Evolutionary conservation across 371 early-diverging fungal genomes (phyloP).

Genomic region (Mortierella sp.): DNA sequence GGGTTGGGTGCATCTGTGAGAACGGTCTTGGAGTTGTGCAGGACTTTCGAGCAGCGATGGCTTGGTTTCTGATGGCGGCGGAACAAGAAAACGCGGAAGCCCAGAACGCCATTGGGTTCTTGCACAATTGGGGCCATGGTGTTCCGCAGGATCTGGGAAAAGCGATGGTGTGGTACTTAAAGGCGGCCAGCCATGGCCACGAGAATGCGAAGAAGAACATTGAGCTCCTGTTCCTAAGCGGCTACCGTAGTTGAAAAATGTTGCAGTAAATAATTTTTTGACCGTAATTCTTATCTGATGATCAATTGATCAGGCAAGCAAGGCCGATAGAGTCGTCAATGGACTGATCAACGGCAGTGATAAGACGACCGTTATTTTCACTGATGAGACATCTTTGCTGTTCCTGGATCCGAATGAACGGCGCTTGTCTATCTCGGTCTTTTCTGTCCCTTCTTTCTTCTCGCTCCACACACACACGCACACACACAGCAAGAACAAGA

Average conservation of each 20-base stretch:
- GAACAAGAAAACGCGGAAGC: background rate
- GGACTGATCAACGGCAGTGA: no score
- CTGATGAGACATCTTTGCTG: no score
- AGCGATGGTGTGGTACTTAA: background rate
- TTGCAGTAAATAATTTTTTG: no score
- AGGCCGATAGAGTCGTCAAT: no score
- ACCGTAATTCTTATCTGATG: no score
- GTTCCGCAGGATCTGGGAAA: background rate
- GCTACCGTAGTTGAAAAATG: background rate
- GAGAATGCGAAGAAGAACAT: background rate
- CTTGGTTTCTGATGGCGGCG: conserved; percentile 69
- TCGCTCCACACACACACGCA: background rate
- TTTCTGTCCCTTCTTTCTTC: background rate
- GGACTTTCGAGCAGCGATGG: conserved; percentile 62
- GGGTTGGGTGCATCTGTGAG: conserved; percentile 23
- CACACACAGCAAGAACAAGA: background rate
- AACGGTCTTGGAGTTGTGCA: conserved; percentile 68
- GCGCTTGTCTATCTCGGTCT: background rate
- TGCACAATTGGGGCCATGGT: background rate
- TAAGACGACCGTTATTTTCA: no score
- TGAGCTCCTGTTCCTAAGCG: background rate
- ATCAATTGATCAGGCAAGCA: no score
- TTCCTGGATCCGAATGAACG: background rate
- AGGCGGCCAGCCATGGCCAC: background rate
- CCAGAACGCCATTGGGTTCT: background rate